A percentile compares a stretch with the other conserved stretches of the same genome.
phyloP scores from a whole-genome alignment of 805 yeast genomes.

The Sugiyamaella qingdaonensis region DNA sequence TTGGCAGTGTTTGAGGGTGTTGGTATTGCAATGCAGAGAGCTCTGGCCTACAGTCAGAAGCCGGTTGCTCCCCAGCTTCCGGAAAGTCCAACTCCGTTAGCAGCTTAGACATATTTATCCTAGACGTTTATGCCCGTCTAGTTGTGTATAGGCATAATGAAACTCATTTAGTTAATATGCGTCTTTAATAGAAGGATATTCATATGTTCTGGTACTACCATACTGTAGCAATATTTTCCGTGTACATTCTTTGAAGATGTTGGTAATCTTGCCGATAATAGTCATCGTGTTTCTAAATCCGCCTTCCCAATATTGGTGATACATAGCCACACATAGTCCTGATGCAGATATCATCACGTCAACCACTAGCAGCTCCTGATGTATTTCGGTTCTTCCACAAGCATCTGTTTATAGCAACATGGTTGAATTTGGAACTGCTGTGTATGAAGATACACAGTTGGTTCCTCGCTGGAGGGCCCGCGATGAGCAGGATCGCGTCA shows the following conservation, averaged over 20 bases:
- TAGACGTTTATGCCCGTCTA: background rate
- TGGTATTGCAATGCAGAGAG: slow-evolving; percentile 91
- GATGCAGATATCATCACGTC: no score
- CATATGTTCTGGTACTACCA: background rate
- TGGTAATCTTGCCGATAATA: no score
- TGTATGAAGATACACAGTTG: slow-evolving; percentile 2
- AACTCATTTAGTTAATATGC: no score
- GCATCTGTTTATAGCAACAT: background rate
- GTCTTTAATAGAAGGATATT: background rate
- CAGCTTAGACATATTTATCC: slow-evolving; percentile 17
- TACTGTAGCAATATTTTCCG: background rate
- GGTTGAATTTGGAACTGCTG: slow-evolving; percentile 16
- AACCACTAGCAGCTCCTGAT: no score
- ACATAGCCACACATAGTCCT: no score
- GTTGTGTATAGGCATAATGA: background rate
- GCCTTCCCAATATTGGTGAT: no score
- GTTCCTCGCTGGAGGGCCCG: slow-evolving; percentile 13
- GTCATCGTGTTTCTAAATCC: no score
- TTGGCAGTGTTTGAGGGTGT: slow-evolving; percentile 98
- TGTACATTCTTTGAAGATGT: no score
- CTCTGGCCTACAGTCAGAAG: slow-evolving; percentile 76
- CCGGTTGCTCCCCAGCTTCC: slow-evolving; percentile 42
- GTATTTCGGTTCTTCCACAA: background rate
- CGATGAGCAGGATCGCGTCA: slow-evolving; percentile 12
- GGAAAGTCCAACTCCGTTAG: slow-evolving; percentile 25